A percentile compares a stretch with the other conserved stretches of the same genome.
These are phyloP conservation scores for Fusarium hostae DNA, from an alignment of 2,329 filamentous ascomycete species.

Conservation along the genomic window DNA sequence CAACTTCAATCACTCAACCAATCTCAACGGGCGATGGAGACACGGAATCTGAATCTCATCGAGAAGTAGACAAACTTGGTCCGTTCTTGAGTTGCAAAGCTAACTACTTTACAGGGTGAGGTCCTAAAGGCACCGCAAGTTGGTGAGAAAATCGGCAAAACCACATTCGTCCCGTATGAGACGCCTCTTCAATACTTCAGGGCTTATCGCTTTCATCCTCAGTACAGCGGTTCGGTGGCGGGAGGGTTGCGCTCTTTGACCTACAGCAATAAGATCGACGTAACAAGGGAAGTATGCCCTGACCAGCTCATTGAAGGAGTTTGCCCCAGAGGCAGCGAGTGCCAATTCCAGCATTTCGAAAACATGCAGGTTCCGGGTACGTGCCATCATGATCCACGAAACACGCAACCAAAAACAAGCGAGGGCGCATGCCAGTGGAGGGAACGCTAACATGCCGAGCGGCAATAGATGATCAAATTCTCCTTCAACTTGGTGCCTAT, in stretches of 20 bases:
- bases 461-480: constrained; percentile 75
- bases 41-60: constrained; percentile 42
- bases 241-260: constrained; percentile 90
- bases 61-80: constrained; percentile 58
- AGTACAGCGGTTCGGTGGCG: constrained; percentile 73
- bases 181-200: constrained; percentile 86
- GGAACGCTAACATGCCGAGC: constrained; percentile 59
- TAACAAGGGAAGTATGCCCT: constrained; percentile 77
- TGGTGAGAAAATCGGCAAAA: constrained; percentile 10
- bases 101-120: constrained; percentile 40
- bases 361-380: constrained; percentile 53
- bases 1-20: constrained; percentile 41
- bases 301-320: constrained; percentile 75
- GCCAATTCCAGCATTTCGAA: constrained; percentile 81
- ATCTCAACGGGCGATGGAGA: constrained; percentile 47
- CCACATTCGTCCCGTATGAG: constrained; percentile 71
- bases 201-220: constrained; percentile 89
- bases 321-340: constrained; percentile 77
- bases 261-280: constrained; percentile 91
- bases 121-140: constrained; percentile 1
- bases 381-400: constrained; percentile 40
- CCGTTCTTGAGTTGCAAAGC: constrained; percentile 9
- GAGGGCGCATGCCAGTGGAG: constrained; percentile 45
- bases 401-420: constrained; percentile 30
- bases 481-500: constrained; percentile 75